Evolutionary conservation across 2,329 filamentous ascomycete species (phyloP).

Genomic region (Furcasterigmium furcatum): DNA sequence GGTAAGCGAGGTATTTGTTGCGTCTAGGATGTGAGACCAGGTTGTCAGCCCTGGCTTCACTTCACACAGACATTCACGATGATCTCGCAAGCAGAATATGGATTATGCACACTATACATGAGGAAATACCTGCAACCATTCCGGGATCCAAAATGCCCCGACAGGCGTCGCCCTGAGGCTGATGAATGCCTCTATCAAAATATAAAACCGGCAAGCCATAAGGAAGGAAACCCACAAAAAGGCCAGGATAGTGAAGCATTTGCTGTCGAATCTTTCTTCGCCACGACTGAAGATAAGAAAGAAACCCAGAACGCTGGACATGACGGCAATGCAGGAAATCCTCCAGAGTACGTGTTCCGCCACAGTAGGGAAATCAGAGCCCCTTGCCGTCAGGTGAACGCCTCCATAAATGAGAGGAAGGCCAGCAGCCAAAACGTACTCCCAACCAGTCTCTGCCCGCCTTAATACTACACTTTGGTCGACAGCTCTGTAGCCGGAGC

Average conservation of each 20-base stretch:
- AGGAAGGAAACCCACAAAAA: neutral
- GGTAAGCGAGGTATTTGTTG: too few relatives aligned
- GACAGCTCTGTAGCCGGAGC: neutral
- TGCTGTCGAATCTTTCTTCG: neutral
- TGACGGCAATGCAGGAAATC: neutral
- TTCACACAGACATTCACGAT: too few relatives aligned
- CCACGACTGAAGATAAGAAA: neutral
- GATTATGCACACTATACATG: too few relatives aligned
- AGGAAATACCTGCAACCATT: conserved; percentile 1
- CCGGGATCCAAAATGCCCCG: neutral
- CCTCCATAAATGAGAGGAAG: neutral
- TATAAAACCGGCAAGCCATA: neutral
- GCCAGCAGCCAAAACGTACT: neutral
- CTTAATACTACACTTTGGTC: too few relatives aligned
- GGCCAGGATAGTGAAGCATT: neutral
- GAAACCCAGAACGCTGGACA: neutral
- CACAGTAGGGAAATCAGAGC: neutral
- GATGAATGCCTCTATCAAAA: neutral
- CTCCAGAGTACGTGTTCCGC: neutral
- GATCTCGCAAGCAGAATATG: too few relatives aligned
- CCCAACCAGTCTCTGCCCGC: neutral
- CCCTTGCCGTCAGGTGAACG: neutral
- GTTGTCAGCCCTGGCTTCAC: too few relatives aligned
- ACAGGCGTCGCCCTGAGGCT: neutral
- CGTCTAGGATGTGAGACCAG: too few relatives aligned